phyloP scores from a whole-genome alignment of 129 eudicot genomes.

The Centella asiatica region DNA sequence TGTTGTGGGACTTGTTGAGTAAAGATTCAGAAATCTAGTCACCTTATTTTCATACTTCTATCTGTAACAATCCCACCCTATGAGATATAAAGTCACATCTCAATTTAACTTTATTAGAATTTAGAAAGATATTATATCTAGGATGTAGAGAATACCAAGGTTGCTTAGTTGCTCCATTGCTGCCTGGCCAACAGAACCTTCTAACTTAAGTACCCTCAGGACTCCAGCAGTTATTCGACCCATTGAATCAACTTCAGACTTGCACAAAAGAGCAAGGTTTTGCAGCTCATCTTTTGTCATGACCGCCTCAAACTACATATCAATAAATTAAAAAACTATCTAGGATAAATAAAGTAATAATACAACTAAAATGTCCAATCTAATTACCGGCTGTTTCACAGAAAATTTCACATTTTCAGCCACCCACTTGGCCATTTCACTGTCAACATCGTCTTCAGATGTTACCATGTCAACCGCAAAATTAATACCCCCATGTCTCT shows the following conservation, averaged over 20 bases:
- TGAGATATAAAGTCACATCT: neutral
- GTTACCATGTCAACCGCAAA: constrained; percentile 51
- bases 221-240: constrained; percentile 86
- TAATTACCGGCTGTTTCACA: constrained; percentile 78
- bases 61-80: neutral
- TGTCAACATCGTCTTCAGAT: constrained; percentile 50
- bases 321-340: neutral
- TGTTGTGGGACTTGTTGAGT: too few relatives aligned
- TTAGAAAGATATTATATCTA: neutral
- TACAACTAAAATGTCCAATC: neutral
- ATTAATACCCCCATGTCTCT: constrained; percentile 54
- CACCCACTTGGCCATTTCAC: constrained; percentile 47
- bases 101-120: neutral
- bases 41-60: neutral
- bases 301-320: constrained; percentile 73
- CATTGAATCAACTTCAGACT: constrained; percentile 87
- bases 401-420: constrained; percentile 72
- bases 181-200: constrained; percentile 73
- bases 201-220: constrained; percentile 79
- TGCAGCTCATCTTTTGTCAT: constrained; percentile 87
- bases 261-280: constrained; percentile 63
- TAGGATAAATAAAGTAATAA: neutral
- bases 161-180: constrained; percentile 75
- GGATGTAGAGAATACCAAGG: constrained; percentile 46
- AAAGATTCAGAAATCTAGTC: too few relatives aligned